phyloP scores from a whole-genome alignment of 345 rosid genomes.

The Raphanus raphanistrum region DNA sequence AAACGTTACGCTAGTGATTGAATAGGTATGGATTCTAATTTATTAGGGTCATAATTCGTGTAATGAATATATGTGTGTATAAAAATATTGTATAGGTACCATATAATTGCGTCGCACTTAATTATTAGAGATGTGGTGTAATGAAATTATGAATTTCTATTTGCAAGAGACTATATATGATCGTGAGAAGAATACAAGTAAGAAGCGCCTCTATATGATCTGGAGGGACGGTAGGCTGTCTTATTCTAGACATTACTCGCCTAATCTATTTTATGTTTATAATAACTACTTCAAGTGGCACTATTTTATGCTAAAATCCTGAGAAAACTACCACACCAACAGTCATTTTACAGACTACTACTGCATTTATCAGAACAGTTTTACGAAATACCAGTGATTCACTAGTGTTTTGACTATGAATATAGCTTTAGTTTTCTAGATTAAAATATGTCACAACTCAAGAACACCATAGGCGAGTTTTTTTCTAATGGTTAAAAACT shows the following conservation, averaged over 20 bases:
- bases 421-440: not conserved
- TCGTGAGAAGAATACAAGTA: conserved; percentile 2
- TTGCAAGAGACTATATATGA: not conserved
- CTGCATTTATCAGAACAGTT: conserved; percentile 12
- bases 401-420: not conserved
- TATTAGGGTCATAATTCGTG: conserved; percentile 5
- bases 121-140: conserved; percentile 23
- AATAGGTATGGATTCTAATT: not conserved
- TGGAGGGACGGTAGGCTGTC: conserved; percentile 36
- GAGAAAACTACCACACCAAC: not conserved
- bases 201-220: conserved; percentile 9
- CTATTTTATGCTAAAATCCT: not conserved
- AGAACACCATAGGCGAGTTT: not conserved
- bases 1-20: not conserved
- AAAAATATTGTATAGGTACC: not conserved
- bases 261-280: not conserved
- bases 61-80: not conserved
- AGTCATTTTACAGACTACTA: conserved; percentile 1
- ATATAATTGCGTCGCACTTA: conserved; percentile 11
- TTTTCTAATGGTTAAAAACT: not conserved
- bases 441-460: not conserved
- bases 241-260: conserved; percentile 21
- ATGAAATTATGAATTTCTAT: conserved; percentile 1
- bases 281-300: not conserved
- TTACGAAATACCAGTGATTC: conserved; percentile 8